Conservation (phyloP, 2,329 filamentous ascomycete species). For the Xylariaceae sp. region DNA sequence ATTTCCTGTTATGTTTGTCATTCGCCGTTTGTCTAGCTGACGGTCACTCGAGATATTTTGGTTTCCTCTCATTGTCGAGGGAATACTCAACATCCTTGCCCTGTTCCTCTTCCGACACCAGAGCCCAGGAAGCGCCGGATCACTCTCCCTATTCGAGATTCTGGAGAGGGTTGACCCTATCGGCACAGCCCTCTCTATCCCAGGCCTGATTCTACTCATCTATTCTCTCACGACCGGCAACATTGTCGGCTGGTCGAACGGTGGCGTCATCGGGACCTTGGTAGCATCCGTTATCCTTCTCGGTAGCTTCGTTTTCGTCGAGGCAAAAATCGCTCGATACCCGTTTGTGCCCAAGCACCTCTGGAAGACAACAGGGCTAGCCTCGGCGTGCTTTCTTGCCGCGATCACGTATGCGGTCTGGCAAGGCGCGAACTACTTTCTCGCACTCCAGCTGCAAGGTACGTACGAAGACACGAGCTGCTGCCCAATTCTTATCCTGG, state of each 20-base stretch:
- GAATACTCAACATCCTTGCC: neutral
- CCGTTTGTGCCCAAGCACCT: neutral
- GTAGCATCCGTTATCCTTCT: neutral
- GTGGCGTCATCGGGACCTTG: neutral
- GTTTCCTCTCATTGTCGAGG: slow-evolving; percentile 2
- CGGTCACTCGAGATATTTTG: neutral
- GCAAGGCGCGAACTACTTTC: slow-evolving; percentile 7
- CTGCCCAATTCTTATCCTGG: too few species aligned
- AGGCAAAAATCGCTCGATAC: neutral
- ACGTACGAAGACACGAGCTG: neutral
- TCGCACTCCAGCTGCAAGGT: slow-evolving; percentile 5
- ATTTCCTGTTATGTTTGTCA: neutral
- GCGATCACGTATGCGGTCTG: slow-evolving; percentile 7
- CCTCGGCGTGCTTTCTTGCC: neutral
- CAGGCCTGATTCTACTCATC: neutral
- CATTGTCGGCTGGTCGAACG: neutral
- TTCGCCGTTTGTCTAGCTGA: neutral
- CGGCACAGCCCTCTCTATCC: neutral
- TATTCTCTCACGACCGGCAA: slow-evolving; percentile 3
- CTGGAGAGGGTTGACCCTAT: neutral
- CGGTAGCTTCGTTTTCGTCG: neutral
- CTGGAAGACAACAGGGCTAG: neutral
- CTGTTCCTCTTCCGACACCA: neutral
- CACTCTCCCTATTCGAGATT: neutral
- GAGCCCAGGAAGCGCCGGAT: neutral